Evolutionary conservation across 306 rosid species (phyloP).

Genomic region (Cicer chorassanicum): DNA sequence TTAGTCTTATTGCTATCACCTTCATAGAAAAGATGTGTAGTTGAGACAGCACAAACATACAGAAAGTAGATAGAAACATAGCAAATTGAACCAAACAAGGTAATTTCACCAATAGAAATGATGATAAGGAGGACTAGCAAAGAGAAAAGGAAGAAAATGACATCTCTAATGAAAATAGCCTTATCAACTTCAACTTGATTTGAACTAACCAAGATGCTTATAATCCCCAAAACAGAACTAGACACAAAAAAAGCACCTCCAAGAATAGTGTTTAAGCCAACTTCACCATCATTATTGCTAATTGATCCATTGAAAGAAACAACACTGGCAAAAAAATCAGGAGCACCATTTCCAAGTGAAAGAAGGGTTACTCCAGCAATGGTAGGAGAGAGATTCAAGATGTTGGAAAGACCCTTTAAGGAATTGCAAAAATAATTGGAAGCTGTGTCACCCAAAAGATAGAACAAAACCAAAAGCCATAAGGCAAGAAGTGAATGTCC

Average conservation of each 20-base stretch:
- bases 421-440: conserved; percentile 42
- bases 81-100: conserved; percentile 34
- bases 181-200: conserved; percentile 40
- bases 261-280: conserved; percentile 40
- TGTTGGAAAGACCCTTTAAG: conserved; percentile 38
- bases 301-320: conserved; percentile 45
- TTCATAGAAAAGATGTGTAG: conserved; percentile 42
- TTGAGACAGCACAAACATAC: conserved; percentile 44
- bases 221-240: conserved; percentile 38
- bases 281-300: conserved; percentile 34
- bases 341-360: conserved; percentile 44
- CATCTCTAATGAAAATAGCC: conserved; percentile 46
- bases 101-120: conserved; percentile 33
- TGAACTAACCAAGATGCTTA: conserved; percentile 27
- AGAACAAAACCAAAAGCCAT: conserved; percentile 42
- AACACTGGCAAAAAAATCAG: conserved; percentile 47
- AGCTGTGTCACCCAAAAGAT: conserved; percentile 45
- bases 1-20: not conserved
- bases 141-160: conserved; percentile 42
- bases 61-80: conserved; percentile 45
- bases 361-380: conserved; percentile 46
- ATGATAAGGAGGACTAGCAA: conserved; percentile 38
- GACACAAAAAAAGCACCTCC: conserved; percentile 47
- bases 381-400: conserved; percentile 38
- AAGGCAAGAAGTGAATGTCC: conserved; percentile 21